Base-by-base conservation (phyloP, 176 grass and related monocot species). In the Triticum urartu region DNA sequence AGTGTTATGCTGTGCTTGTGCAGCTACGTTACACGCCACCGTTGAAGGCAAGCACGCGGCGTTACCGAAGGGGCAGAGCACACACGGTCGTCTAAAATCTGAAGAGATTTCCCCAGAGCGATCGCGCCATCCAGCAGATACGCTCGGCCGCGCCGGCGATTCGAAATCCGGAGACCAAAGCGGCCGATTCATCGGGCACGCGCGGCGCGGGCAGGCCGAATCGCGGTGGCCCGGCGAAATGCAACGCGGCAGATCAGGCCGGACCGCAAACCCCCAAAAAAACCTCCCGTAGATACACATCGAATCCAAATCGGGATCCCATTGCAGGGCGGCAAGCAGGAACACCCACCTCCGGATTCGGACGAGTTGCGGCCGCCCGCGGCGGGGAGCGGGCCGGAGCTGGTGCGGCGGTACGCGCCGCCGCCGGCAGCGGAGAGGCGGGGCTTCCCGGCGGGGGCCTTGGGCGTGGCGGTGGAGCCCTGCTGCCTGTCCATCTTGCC, bases 401-500 rank as follows among this genome's bases (percentile, higher is more conserved):
- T 86, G 33, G 90, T 91, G 30, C 90, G 90, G 0, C 94, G 83
- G 81, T 91, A 92, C 50, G 84, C 87, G 64, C 90, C 62, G 45
- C 81, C 68, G 22, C 20, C 71, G 42, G 71, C 70, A 1, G 97
- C 78, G 22, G 94, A 90, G 65, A 89, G 70, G n/a, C 92, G 88
- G 1, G 84, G 90, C 89, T 99, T 99, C 4, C 82, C 78, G 9
- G 94, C 87, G 26, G 94, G 73, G 14, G 90, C 10, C 80, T 96
- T 99, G 77, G 97, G 97, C 64, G 94, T 94, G 17, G 87, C 89
- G 64, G 33, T 18, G 85, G 67, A 70, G 85, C 88, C 76, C 69
- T 91, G 94, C 78, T 91, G 94, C 50, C 90, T 59, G 64, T 99
- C 97, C 70, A 91, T 83, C 90, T 97, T 99, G 24, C 63, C 40